Conservation (phyloP, 2,329 filamentous ascomycete genomes). For the Coniochaeta pulveracea region DNA sequence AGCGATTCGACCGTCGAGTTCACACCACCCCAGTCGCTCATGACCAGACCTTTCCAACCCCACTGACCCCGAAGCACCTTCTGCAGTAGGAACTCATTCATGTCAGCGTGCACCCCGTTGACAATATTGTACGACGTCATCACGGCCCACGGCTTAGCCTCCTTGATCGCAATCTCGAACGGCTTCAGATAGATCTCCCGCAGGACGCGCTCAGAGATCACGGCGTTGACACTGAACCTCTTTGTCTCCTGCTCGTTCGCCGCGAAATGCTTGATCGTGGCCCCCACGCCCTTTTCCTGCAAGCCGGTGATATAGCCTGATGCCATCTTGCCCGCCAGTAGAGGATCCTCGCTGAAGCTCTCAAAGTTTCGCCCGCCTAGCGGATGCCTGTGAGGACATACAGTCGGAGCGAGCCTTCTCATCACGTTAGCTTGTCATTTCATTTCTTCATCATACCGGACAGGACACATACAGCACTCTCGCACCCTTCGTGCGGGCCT, state of each 20-base stretch:
- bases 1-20: conserved; percentile 17
- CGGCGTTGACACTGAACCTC: conserved; percentile 18
- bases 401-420: not conserved
- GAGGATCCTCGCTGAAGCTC: conserved; percentile 33
- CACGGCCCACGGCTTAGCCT: conserved; percentile 28
- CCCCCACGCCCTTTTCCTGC: conserved; percentile 27
- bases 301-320: conserved; percentile 30
- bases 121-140: conserved; percentile 37
- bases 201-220: conserved; percentile 18
- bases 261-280: conserved; percentile 34
- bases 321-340: conserved; percentile 30
- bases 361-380: conserved; percentile 37
- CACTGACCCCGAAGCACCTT: not conserved
- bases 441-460: conserved; percentile 51
- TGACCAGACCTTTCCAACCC: not conserved
- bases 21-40: conserved; percentile 16
- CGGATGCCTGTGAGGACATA: conserved; percentile 19
- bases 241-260: conserved; percentile 27
- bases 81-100: conserved; percentile 14
- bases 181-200: conserved; percentile 30
- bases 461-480: conserved; percentile 46
- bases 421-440: too few species aligned
- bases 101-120: conserved; percentile 30
- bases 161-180: conserved; percentile 30
- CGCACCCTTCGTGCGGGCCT: conserved; percentile 45